Conservation (phyloP, 768 basidiomycete genomes). For the Crucibulum laeve region DNA sequence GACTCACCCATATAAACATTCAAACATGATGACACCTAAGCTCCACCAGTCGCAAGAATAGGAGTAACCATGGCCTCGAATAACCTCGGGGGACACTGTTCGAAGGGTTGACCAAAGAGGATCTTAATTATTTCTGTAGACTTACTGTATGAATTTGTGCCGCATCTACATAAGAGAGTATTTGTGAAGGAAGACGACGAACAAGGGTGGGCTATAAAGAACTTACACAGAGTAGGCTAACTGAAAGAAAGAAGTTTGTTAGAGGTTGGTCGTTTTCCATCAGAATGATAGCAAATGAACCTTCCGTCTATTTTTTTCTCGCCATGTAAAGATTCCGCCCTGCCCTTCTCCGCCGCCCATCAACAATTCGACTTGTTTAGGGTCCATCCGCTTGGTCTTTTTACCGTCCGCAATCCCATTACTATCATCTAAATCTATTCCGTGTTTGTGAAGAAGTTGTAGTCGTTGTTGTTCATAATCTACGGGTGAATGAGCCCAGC, state of each 20-base stretch:
- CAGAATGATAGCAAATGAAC: constrained; percentile 37
- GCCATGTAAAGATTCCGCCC: constrained; percentile 89
- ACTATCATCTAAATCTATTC: constrained; percentile 88
- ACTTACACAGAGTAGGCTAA: constrained; percentile 87
- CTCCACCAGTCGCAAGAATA: constrained; percentile 99
- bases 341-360: constrained; percentile 83
- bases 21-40: constrained; percentile 94
- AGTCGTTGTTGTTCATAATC: constrained; percentile 94
- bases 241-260: constrained; percentile 30
- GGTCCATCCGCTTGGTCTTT: constrained; percentile 76
- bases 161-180: constrained; percentile 71
- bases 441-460: constrained; percentile 86
- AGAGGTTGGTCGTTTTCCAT: constrained; percentile 15
- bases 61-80: constrained; percentile 87
- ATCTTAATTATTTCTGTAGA: constrained; percentile 18
- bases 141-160: constrained; percentile 85
- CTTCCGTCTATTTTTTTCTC: constrained; percentile 91
- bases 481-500: constrained; percentile 24
- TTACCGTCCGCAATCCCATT: constrained; percentile 60
- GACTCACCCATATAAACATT: constrained; percentile 86
- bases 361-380: constrained; percentile 75
- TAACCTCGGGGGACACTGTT: constrained; percentile 86
- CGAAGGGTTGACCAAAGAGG: constrained; percentile 14
- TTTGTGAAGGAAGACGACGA: too few species aligned
- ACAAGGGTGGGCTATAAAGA: too few species aligned